A percentile compares a stretch with the other conserved stretches of the same genome.
Evolutionary conservation across 495 filamentous ascomycete genomes (phyloP).

Genomic region (Xylaria nigripes): DNA sequence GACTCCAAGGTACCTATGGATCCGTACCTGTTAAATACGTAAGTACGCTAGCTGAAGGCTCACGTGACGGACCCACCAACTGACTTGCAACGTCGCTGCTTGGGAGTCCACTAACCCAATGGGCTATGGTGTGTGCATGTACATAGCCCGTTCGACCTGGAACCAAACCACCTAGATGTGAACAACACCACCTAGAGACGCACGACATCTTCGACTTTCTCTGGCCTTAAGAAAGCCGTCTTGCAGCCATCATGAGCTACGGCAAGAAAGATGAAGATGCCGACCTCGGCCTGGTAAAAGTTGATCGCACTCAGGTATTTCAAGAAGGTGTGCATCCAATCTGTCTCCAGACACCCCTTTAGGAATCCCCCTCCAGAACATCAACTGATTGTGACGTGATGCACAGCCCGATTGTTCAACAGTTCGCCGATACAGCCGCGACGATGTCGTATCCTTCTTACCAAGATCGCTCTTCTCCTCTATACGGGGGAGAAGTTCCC

Average conservation of each 20-base stretch:
- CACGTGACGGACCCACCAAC: conserved; percentile 17
- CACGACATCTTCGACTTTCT: conserved; percentile 25
- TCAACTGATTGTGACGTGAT: conserved; percentile 12
- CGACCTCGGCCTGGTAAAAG: conserved; percentile 84
- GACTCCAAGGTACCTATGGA: too few species aligned
- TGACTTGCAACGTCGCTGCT: conserved; percentile 29
- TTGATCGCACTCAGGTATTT: conserved; percentile 96
- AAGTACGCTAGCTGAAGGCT: not conserved
- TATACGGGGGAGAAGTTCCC: conserved; percentile 97
- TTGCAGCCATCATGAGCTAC: conserved; percentile 68
- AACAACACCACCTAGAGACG: conserved; percentile 13
- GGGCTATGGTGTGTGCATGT: not conserved
- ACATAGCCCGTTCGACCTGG: conserved; percentile 17
- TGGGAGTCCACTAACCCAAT: conserved; percentile 10
- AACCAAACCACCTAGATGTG: conserved; percentile 18
- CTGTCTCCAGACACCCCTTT: not conserved
- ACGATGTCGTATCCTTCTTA: conserved; percentile 89
- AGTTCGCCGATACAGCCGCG: conserved; percentile 89
- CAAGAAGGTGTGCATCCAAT: conserved; percentile 71
- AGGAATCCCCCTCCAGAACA: conserved; percentile 1
- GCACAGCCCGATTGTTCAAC: conserved; percentile 90
- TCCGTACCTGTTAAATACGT: not conserved
- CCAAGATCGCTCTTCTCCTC: conserved; percentile 92
- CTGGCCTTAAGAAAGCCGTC: conserved; percentile 15
- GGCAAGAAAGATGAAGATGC: conserved; percentile 98